A percentile compares a stretch with the other conserved stretches of the same genome.
Evolutionary conservation across 139 green algal genomes (phyloP).

Genomic region (Asterochloris sp.): DNA sequence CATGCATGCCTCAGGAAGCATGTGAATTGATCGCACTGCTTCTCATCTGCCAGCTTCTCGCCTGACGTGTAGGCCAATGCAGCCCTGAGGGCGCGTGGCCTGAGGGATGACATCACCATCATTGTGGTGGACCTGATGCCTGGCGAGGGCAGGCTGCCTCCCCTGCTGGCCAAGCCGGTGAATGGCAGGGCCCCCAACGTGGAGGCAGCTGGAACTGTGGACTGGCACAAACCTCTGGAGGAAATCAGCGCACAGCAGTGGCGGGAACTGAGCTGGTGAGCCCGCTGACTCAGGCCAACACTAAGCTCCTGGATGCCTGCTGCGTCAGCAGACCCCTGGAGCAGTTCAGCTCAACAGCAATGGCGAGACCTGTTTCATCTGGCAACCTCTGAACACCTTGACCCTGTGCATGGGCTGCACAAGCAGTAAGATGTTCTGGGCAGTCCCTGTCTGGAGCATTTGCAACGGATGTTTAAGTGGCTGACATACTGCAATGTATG

Average conservation of each 20-base stretch:
- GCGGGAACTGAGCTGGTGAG: neutral
- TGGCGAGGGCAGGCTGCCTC: slow-evolving; percentile 12
- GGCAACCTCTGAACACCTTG: no score
- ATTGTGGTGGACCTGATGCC: slow-evolving; percentile 39
- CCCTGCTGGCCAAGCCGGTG: slow-evolving; percentile 7
- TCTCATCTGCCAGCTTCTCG: neutral
- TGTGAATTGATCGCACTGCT: neutral
- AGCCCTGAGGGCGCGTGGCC: slow-evolving; percentile 22
- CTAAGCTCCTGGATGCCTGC: neutral
- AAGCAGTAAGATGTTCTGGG: no score
- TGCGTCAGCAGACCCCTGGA: neutral
- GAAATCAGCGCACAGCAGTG: neutral
- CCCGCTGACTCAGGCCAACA: neutral
- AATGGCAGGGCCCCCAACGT: neutral
- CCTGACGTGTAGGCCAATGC: slow-evolving; percentile 21
- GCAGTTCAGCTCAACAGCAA: no score
- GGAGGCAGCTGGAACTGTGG: neutral
- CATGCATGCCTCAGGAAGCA: no score
- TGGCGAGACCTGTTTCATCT: no score
- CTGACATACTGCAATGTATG: no score
- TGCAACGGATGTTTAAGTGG: no score
- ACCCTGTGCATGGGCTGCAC: no score
- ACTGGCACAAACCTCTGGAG: slow-evolving; percentile 16
- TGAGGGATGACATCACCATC: slow-evolving; percentile 49
- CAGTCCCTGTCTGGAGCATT: no score